These are phyloP conservation scores for Chrysoporthe deuterocubensis DNA, from an alignment of 2,329 filamentous ascomycete genomes.

Conservation along the genomic window DNA sequence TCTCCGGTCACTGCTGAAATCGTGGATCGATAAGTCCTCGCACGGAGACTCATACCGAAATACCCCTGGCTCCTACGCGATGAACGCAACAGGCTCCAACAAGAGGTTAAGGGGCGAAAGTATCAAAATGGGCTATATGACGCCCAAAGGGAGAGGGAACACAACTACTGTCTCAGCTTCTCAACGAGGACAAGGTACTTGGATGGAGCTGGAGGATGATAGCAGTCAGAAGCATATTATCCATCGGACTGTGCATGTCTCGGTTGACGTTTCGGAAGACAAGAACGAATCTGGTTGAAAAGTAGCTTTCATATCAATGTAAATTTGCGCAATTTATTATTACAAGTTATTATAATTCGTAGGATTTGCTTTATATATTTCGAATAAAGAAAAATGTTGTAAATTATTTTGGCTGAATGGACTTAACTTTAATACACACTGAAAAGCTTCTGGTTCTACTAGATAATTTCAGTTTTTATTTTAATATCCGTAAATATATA, in stretches of 20 bases:
- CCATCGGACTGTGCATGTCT: slow-evolving; percentile 11
- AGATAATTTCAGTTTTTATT: no score
- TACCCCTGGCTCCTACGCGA: neutral
- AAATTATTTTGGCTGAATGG: no score
- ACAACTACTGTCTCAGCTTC: slow-evolving; percentile 14
- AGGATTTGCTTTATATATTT: no score
- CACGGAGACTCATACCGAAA: slow-evolving; percentile 8
- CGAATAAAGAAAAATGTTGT: no score
- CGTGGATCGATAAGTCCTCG: slow-evolving; percentile 19
- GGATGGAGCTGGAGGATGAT: slow-evolving; percentile 16
- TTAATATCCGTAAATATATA: no score
- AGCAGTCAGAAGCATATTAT: slow-evolving; percentile 20
- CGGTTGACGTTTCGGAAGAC: slow-evolving; percentile 14
- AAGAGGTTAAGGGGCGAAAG: neutral
- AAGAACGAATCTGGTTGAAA: neutral
- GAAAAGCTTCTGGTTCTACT: no score
- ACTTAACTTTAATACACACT: no score
- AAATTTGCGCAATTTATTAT: no score
- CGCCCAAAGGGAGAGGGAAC: slow-evolving; percentile 3
- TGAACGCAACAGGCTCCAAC: neutral
- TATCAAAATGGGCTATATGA: slow-evolving; percentile 19
- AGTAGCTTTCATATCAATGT: neutral
- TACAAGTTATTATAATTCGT: no score
- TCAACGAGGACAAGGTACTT: neutral
- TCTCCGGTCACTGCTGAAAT: slow-evolving; percentile 17